Evolutionary conservation across 352 stramenopile species (phyloP), one percentile per base, ranked within the genome.

Genomic region (Phytophthora tentaculata): DNA sequence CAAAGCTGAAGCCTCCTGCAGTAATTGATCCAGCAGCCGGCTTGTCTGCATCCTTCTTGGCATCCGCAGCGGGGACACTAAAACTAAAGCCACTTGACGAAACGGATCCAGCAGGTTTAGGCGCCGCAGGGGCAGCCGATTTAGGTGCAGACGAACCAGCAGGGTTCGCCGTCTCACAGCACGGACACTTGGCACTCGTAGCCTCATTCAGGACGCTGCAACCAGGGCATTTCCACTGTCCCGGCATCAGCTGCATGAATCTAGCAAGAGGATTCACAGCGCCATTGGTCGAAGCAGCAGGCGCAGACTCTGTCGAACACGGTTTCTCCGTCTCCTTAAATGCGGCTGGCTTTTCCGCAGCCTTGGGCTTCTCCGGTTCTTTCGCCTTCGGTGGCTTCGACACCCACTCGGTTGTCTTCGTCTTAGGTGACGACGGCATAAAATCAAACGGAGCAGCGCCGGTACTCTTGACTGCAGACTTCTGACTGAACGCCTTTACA

Each of bases 211-310:
- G 77, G 3, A 96, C 88, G 32, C 80, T 74, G 64, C 88, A 96
- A 45, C 71, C 85, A n/a, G 88, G 81, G 26, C 88, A 96, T 51
- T 89, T 94, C 88, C 88, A 96, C 57, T 85, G 88, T 35, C 86
- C 88, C n/a, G 80, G 69, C 9, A 75, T 80, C 48, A 83, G 6
- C 64, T 92, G 75, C 71, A 89, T 78, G 23, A 95, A 95, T 54
- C 74, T 84, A 14, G 77, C 76, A 39, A 90, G 64, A 22, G 84
- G 84, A 50, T 91, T 90, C 29, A 70, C 58, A 49, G 41, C 67
- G 41, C 61, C 52, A 52, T 44, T 71, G 4, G 48, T 47, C 49
- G 61, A 73, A 55, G 58, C 23, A 61, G 57, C 23, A 67, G 59
- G 20, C 0, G 43, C 35, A 20, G 35, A 44, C 13, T 13, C n/a